Conservation (phyloP, 2,329 filamentous ascomycete species). For the Paraphoma sp. region DNA sequence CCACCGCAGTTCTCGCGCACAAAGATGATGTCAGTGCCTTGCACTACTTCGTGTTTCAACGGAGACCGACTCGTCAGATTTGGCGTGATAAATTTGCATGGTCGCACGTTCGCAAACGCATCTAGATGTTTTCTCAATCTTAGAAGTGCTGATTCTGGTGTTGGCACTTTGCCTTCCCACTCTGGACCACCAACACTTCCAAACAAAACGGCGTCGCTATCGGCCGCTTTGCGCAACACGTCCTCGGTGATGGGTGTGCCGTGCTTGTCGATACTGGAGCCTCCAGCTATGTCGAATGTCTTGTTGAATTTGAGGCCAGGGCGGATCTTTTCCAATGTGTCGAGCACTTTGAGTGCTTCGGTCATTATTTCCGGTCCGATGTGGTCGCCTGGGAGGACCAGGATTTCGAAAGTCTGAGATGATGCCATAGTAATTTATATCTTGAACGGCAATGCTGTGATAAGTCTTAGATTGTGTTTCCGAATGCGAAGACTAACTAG, state of each 20-base stretch:
- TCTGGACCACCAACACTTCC: neutral
- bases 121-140: neutral
- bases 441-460: neutral
- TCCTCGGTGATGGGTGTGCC: neutral
- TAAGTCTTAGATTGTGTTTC: neutral
- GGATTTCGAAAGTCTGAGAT: neutral
- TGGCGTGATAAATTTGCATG: neutral
- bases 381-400: neutral
- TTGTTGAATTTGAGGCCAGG: neutral
- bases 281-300: neutral
- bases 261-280: neutral
- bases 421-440: neutral
- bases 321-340: neutral
- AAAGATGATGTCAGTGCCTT: slow-evolving; percentile 10
- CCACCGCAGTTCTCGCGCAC: slow-evolving; percentile 16
- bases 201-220: neutral
- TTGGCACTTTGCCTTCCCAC: neutral
- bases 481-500: too few species aligned
- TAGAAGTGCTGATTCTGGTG: neutral
- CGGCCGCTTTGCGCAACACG: neutral
- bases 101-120: neutral
- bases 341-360: neutral
- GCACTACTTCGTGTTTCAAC: neutral
- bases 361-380: neutral
- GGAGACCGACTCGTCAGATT: neutral